Conservation (phyloP, 306 rosid species). For the Castanopsis chinensis region DNA sequence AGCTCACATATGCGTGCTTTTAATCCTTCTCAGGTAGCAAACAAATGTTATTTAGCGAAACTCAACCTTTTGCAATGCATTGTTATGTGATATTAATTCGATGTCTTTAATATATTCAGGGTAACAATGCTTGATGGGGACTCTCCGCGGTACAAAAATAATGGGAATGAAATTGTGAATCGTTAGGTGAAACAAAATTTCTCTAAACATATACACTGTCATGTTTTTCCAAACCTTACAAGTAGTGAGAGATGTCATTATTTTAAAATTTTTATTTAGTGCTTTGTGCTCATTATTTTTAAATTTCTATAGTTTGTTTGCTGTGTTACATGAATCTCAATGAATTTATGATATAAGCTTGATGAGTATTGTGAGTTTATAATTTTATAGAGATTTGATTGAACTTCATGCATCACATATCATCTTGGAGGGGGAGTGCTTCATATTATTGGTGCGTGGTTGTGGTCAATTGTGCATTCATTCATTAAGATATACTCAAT, state of each 20-base stretch:
- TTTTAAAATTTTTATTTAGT: background rate
- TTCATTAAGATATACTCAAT: conserved; percentile 15
- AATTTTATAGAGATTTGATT: background rate
- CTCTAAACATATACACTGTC: no score
- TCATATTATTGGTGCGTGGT: background rate
- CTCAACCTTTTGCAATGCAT: no score
- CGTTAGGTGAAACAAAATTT: no score
- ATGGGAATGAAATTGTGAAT: no score
- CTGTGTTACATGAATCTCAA: background rate
- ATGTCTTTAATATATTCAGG: no score
- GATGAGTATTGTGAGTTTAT: background rate
- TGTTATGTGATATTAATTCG: no score
- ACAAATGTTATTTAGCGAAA: no score
- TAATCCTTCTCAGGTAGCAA: no score
- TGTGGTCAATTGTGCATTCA: background rate
- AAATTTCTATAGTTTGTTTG: background rate
- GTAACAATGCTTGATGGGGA: no score
- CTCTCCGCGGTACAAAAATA: no score
- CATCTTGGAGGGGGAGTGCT: background rate
- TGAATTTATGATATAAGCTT: background rate
- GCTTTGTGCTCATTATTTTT: background rate
- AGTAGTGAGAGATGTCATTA: background rate
- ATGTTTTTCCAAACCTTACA: no score
- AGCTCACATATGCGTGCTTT: no score
- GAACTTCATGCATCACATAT: background rate